A percentile compares a stretch with the other conserved stretches of the same genome.
phyloP scores from a whole-genome alignment of 495 filamentous ascomycete genomes.

The Bombardia bombarda region DNA sequence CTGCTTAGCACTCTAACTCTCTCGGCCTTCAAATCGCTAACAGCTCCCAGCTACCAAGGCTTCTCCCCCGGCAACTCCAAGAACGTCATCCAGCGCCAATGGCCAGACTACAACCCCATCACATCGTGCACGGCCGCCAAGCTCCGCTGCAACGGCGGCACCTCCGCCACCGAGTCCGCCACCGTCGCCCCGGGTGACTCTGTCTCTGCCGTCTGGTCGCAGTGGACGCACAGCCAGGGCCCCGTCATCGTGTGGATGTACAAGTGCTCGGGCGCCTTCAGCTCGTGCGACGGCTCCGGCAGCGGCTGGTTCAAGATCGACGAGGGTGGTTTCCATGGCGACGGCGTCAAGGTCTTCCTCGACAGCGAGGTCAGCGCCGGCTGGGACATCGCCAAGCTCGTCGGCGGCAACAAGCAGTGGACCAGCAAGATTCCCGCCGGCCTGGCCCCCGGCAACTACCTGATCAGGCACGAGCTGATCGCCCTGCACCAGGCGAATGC shows the following conservation, averaged over 20 bases:
- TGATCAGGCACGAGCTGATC: conserved; percentile 52
- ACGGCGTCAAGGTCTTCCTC: conserved; percentile 22
- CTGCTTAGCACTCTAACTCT: neutral
- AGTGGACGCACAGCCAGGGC: conserved; percentile 52
- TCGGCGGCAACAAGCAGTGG: conserved; percentile 43
- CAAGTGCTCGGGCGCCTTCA: conserved; percentile 40
- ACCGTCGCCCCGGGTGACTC: conserved; percentile 36
- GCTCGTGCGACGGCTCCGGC: conserved; percentile 35
- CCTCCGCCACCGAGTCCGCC: conserved; percentile 34
- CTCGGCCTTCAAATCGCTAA: neutral
- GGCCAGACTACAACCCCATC: conserved; percentile 47
- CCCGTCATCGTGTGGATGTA: conserved; percentile 51
- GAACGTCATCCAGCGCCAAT: conserved; percentile 47
- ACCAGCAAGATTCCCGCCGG: conserved; percentile 42
- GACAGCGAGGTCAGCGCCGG: conserved; percentile 20
- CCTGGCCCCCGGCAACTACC: conserved; percentile 48
- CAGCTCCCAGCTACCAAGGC: conserved; percentile 35
- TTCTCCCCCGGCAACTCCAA: conserved; percentile 38
- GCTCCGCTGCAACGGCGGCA: conserved; percentile 51
- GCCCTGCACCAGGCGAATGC: conserved; percentile 53
- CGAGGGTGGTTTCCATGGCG: conserved; percentile 40
- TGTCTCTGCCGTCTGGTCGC: conserved; percentile 43
- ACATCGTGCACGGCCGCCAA: conserved; percentile 28
- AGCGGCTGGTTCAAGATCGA: conserved; percentile 56
- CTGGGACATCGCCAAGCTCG: conserved; percentile 28